Percentiles rank a stretch among this genome's conserved stretches.
Evolutionary conservation across 2,329 filamentous ascomycete species (phyloP).

Genomic region (Grosmannia penicillata): DNA sequence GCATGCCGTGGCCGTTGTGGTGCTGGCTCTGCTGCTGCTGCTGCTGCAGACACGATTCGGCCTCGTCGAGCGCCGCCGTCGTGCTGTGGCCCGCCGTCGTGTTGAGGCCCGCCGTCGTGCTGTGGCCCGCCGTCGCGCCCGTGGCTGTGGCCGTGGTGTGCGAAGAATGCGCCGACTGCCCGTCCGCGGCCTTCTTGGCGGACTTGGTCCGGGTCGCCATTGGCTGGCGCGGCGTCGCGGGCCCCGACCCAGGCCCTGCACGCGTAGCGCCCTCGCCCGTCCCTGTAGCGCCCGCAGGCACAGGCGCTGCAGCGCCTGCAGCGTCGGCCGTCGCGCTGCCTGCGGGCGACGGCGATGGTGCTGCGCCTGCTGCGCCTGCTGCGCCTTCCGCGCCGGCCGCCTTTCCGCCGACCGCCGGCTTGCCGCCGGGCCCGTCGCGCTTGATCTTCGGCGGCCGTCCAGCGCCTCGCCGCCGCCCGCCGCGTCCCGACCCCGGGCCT

Average conservation of each 20-base stretch:
- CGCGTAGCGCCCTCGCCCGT: too few relatives aligned
- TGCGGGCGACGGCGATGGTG: too few relatives aligned
- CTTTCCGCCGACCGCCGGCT: background rate
- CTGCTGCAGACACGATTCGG: too few relatives aligned
- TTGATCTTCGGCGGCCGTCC: constrained; percentile 8
- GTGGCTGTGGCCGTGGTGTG: background rate
- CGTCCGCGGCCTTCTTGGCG: constrained; percentile 1
- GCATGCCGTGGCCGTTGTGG: constrained; percentile 4
- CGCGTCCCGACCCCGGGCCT: constrained; percentile 6
- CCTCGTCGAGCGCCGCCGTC: too few relatives aligned
- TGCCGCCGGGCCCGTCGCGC: background rate
- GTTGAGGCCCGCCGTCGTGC: too few relatives aligned
- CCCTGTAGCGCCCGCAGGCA: background rate
- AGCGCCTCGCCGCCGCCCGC: constrained; percentile 8
- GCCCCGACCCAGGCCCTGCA: too few relatives aligned
- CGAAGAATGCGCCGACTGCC: background rate
- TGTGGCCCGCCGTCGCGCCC: background rate
- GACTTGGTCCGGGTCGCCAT: constrained; percentile 9
- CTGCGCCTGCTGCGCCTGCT: too few relatives aligned
- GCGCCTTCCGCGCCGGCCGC: background rate
- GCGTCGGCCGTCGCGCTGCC: too few relatives aligned
- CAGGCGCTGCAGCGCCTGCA: constrained; percentile 2
- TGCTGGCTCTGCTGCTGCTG: background rate
- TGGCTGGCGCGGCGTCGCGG: background rate
- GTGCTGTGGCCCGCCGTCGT: too few relatives aligned